Base-by-base conservation (phyloP, 2,329 filamentous ascomycete species). In the Fusarium luffae region DNA sequence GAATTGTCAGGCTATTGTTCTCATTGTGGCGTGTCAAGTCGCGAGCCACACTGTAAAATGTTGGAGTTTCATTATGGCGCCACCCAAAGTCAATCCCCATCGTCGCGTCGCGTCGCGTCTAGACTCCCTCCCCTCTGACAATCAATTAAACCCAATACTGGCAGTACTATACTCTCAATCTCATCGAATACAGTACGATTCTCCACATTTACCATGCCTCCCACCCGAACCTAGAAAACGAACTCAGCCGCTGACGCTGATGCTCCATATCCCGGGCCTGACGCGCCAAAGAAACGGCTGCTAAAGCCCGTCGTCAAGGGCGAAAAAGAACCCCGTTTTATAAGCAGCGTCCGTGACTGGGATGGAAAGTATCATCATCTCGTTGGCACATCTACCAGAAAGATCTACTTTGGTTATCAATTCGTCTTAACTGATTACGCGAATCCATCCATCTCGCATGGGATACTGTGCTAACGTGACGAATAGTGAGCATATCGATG, bases 1-100 rank as follows among this genome's bases (percentile, higher is more conserved):
- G 5, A 51, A 27, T 19, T 51, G 32, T 51, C 48, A 51, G 48
- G 32, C 21, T 51, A 51, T 51, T 27, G 8, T 40, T 50, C 4
- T 5, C 6, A 34, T n/a, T 23, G 47, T 50, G 30, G 30, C 5
- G 19, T 21, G 11, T 25, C 4, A 13, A 41, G 11, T 41, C 14
- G 30, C 30, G 30, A 14, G 30, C 34, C 34, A n/a, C 34, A 37
- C 5, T n/a, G 18, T n/a, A 37, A 11, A 37, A 37, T 37, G 10
- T n/a, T n/a, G n/a, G 18, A 37, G 18, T 37, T 37, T 12, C 10
- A n/a, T 4, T 2, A 37, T n/a, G 18, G 4, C 34, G 34, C 34
- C 34, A 37, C 34, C 10, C 4, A 7, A 37, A 37, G 3, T 6
- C 1, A 9, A 4, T 37, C 5, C 18, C 34, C 5, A 12, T 37